phyloP scores from a whole-genome alignment of 2,329 filamentous ascomycete genomes.

The Fusarium fujikuroi region DNA sequence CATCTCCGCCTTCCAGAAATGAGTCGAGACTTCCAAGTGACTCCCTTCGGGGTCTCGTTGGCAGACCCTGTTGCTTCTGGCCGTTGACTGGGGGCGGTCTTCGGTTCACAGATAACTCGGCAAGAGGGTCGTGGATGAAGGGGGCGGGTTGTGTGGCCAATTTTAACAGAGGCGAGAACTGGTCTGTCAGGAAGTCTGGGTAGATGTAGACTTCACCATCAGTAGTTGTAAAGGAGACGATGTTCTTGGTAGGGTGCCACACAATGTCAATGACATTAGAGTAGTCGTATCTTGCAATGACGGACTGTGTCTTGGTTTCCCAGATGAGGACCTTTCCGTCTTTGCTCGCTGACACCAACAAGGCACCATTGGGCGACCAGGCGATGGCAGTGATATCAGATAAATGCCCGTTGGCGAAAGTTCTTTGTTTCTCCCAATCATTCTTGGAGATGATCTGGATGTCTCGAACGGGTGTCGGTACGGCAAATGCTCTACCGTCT shows the following conservation, averaged over 20 bases:
- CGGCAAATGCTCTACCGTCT: conserved; percentile 89
- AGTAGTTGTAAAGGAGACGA: conserved; percentile 89
- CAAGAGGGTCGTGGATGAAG: conserved; percentile 83
- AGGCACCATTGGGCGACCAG: conserved; percentile 94
- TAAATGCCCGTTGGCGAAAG: conserved; percentile 82
- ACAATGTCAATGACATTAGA: conserved; percentile 84
- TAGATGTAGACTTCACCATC: conserved; percentile 95
- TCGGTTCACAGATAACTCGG: conserved; percentile 74
- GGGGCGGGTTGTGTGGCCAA: conserved; percentile 78
- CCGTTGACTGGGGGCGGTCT: conserved; percentile 66
- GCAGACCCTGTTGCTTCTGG: conserved; percentile 57
- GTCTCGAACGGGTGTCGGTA: conserved; percentile 82
- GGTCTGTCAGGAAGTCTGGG: conserved; percentile 72
- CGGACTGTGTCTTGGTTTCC: conserved; percentile 88
- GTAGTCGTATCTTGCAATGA: conserved; percentile 82
- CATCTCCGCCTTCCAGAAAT: conserved; percentile 70
- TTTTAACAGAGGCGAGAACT: conserved; percentile 66
- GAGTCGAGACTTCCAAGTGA: conserved; percentile 84
- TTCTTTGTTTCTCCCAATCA: conserved; percentile 88
- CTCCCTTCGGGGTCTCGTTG: conserved; percentile 66
- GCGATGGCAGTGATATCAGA: conserved; percentile 86
- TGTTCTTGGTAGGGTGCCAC: conserved; percentile 92
- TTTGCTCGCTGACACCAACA: conserved; percentile 77
- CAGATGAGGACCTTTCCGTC: conserved; percentile 81
- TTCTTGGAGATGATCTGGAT: conserved; percentile 87